phyloP scores from a whole-genome alignment of 1,284 basidiomycete genomes.

The Polyporus tsugae region DNA sequence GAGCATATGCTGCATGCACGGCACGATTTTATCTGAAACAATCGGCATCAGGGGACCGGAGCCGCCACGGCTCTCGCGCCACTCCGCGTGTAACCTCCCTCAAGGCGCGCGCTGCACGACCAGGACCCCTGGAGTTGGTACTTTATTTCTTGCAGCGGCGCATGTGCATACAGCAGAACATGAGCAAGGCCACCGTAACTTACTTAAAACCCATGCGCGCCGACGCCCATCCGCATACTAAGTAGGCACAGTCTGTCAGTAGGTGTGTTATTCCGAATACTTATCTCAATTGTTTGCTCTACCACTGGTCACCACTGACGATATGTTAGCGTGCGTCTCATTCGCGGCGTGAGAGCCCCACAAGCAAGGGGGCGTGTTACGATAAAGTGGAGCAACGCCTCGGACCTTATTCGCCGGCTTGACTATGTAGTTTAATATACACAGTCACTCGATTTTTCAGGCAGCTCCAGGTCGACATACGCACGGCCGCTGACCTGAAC shows the following conservation, averaged over 20 bases:
- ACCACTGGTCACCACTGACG: neutral
- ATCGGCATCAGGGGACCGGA: neutral
- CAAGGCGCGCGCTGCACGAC: neutral
- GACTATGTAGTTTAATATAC: no score
- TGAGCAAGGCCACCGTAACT: neutral
- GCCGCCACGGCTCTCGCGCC: neutral
- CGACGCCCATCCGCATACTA: neutral
- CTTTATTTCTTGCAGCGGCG: neutral
- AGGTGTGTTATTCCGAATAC: slow-evolving; percentile 1
- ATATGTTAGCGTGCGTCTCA: neutral
- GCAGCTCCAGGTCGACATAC: neutral
- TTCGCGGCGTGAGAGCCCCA: neutral
- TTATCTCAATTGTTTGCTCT: neutral
- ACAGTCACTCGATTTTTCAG: neutral
- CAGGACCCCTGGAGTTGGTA: neutral
- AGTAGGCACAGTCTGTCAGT: neutral
- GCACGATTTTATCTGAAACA: neutral
- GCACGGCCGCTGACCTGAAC: neutral
- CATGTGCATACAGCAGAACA: neutral
- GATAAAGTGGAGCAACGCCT: slow-evolving; percentile 6
- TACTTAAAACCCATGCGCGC: neutral
- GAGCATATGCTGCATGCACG: slow-evolving; percentile 15
- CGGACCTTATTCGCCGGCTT: slow-evolving; percentile 10
- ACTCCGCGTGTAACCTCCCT: neutral
- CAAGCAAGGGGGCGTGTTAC: neutral